Base-by-base conservation (phyloP, 192 early-diverging fungal genomes). In the Gamsiella multidivaricata region DNA sequence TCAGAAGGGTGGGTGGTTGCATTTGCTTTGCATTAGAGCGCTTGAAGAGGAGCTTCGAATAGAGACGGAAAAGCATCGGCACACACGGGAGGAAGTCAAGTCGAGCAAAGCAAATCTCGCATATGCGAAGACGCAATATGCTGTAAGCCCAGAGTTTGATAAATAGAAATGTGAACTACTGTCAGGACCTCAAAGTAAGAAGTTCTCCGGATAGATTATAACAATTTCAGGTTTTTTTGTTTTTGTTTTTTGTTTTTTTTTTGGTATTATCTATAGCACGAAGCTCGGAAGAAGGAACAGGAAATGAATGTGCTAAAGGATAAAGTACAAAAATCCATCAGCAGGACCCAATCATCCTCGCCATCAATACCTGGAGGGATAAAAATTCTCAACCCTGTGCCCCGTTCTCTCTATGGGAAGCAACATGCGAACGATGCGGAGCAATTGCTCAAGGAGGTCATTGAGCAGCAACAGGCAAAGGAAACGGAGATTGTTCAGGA, bases 41-140 rank as follows among this genome's bases (percentile, higher is more conserved):
- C 25, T 78, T 9, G 71, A 83, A 28, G 66, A 80, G n/a, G 61
- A 74, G 43, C 56, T 75, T n/a, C 28, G 59, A 37, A 37, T 22
- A 8, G 81, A 83, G 51, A 32, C 59, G 7, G 69, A 80, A 15
- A 78, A 69, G 20, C 58, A 80, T 45, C 71, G 62, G n/a, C 22
- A 74, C 11, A 71, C 83, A 17, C 69, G 78, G 26, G 85, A 85
- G 31, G 87, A 88, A 36, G 53, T 88, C 8, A 64, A 67, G 57
- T 85, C 83, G 31, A 52, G 72, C 5, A 86, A 85, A 55, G 74
- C 73, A 2, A 82, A 85, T 65, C 74, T 85, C 17, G 82, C 86
- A 47, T 80, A 84, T 57, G 82, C 68, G 29, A 85, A 85, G 52
- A 76, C 82, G 20, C 87, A 85, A 54, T 82, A 82, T 58, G 66